Base-by-base conservation (phyloP, 2,329 filamentous ascomycete species). In the Parafenestella ontariensis region DNA sequence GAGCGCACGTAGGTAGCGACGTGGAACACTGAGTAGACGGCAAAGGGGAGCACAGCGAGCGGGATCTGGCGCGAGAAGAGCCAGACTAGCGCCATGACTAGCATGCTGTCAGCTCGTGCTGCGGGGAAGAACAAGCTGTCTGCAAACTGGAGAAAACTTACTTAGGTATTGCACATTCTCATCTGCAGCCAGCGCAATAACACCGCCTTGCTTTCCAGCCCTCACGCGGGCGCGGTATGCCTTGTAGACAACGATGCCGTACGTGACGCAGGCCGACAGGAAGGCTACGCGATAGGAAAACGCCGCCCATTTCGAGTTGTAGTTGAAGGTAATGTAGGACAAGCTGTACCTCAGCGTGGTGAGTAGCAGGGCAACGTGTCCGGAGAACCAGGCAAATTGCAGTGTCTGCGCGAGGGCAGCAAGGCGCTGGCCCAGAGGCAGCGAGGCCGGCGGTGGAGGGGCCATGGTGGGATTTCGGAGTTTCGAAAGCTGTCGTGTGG, bases 221-320 rank as follows among this genome's bases (percentile, higher is more conserved):
- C 91, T 90, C 68, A 90, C 85, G 65, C 92, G 89, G 67, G 93
- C 91, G 64, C 93, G 88, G 82, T 93, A 91, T 54, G 92, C 93
- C 86, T 99, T 99, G 85, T 96, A 98, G 59, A 99, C 94, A 45
- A 99, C 95, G 65, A 99, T 98, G 64, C 95, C 94, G 78, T 99
- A 99, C 10, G 95, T 98, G 45, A 87, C 86, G 43, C 92, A 92
- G 5, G 95, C 95, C 2, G 93, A 89, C 66, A 97, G 65, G 76
- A 99, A 99, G 53, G 93, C 91, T 49, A 89, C 86, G 70, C 95
- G 93, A 82, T 99, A 99, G 52, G 89, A 89, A 77, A 95, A 88
- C 64, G 86, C 83, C 43, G 94, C 93, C 82, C 87, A 87, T 73
- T 85, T 80, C 53, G 87, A 88, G 75, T 89, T 89, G 77, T 87